phyloP scores from a whole-genome alignment of 1,284 basidiomycete species.

The Boletus smithii region DNA sequence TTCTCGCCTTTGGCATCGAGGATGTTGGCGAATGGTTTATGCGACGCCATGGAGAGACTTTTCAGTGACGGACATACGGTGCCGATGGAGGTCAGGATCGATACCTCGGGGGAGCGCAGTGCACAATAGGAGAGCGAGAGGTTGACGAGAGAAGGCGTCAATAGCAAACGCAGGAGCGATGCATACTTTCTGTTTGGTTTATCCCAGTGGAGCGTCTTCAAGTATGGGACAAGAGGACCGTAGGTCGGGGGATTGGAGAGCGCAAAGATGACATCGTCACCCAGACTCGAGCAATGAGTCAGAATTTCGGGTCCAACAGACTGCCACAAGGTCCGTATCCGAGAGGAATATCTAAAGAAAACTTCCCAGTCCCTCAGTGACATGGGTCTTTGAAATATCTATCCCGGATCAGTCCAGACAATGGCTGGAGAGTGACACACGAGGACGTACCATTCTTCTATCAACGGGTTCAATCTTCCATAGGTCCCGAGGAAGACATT shows the following conservation, averaged over 20 bases:
- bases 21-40: neutral
- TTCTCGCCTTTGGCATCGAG: conserved; percentile 14
- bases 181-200: conserved; percentile 14
- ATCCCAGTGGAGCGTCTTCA: conserved; percentile 26
- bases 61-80: conserved; percentile 22
- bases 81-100: conserved; percentile 23
- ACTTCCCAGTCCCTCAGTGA: conserved; percentile 27
- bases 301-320: neutral
- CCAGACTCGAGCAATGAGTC: conserved; percentile 10
- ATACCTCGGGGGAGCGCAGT: conserved; percentile 19
- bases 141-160: conserved; percentile 21
- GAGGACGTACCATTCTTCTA: conserved; percentile 16
- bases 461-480: conserved; percentile 18
- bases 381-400: conserved; percentile 29
- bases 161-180: conserved; percentile 22
- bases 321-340: conserved; percentile 14
- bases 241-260: conserved; percentile 23
- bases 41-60: conserved; percentile 11
- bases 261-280: conserved; percentile 24
- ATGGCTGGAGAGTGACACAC: neutral
- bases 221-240: conserved; percentile 23
- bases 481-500: conserved; percentile 27
- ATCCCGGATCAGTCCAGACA: conserved; percentile 6
- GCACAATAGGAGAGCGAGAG: conserved; percentile 13
- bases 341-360: conserved; percentile 27